These are phyloP conservation scores for Blastocrithidia nonstop DNA, from an alignment of 208 protist genomes.

Conservation along the genomic window DNA sequence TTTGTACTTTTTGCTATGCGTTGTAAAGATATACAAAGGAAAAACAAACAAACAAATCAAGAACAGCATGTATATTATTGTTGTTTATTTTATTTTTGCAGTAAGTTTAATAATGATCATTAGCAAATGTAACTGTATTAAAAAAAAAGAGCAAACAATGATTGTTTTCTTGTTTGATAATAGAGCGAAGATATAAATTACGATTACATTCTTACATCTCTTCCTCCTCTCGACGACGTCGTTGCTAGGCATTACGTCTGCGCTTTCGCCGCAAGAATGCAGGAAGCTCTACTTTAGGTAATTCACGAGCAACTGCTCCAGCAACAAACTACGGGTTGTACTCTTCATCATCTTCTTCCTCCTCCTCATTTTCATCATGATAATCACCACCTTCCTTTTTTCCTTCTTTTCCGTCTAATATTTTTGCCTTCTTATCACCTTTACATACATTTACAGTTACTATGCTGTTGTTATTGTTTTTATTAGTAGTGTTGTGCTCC, in stretches of 20 bases:
- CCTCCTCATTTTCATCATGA: slow-evolving; percentile 3
- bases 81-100: too few relatives aligned
- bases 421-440: background rate
- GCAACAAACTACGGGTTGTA: slow-evolving; percentile 41
- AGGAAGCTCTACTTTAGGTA: slow-evolving; percentile 24
- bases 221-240: slow-evolving; percentile 46
- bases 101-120: too few relatives aligned
- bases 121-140: too few relatives aligned
- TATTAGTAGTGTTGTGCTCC: too few relatives aligned
- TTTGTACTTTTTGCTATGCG: too few relatives aligned
- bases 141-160: too few relatives aligned
- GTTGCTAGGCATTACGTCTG: slow-evolving; percentile 36
- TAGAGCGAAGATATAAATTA: too few relatives aligned
- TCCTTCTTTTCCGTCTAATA: background rate
- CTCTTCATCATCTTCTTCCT: slow-evolving; percentile 34
- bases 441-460: background rate
- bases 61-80: too few relatives aligned
- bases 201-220: too few relatives aligned
- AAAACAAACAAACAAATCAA: too few relatives aligned
- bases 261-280: slow-evolving; percentile 12
- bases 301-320: slow-evolving; percentile 27
- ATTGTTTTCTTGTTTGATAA: too few relatives aligned
- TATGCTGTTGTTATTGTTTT: background rate
- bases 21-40: too few relatives aligned
- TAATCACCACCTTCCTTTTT: background rate